Conservation (phyloP, 1,284 basidiomycete genomes). For the Boletus austroedulis region DNA sequence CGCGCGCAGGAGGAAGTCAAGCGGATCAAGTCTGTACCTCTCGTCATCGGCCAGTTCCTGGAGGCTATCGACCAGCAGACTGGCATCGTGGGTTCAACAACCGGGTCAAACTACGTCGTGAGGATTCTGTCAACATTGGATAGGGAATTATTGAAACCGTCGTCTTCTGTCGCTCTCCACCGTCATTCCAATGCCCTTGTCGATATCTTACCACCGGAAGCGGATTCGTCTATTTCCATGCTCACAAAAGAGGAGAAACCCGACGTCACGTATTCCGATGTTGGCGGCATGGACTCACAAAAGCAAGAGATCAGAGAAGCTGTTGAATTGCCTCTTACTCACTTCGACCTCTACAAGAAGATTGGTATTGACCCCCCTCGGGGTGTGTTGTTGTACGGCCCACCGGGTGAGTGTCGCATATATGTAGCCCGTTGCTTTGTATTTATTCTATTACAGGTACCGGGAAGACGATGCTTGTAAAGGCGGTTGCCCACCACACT, state of each 20-base stretch:
- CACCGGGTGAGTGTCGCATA: conserved; percentile 53
- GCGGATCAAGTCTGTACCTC: conserved; percentile 96
- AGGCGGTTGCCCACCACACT: conserved; percentile 97
- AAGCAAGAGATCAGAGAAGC: conserved; percentile 99
- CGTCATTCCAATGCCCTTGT: conserved; percentile 98
- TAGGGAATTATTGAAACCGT: conserved; percentile 95
- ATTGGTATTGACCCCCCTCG: conserved; percentile 98
- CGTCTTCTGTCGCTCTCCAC: conserved; percentile 95
- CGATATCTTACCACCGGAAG: conserved; percentile 97
- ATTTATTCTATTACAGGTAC: conserved; percentile 61
- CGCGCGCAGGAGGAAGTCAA: conserved; percentile 99
- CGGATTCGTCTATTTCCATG: conserved; percentile 96
- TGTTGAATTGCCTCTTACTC: conserved; percentile 95
- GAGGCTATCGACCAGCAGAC: conserved; percentile 99
- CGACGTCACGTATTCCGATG: conserved; percentile 85
- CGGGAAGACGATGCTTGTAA: conserved; percentile 99
- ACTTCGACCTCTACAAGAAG: conserved; percentile 98
- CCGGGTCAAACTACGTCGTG: conserved; percentile 98
- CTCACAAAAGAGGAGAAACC: conserved; percentile 92
- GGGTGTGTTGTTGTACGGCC: conserved; percentile 81
- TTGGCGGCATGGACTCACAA: conserved; percentile 97
- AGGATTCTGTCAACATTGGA: conserved; percentile 97
- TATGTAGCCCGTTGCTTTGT: neutral
- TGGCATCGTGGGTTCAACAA: conserved; percentile 97
- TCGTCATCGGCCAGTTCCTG: conserved; percentile 99